Evolutionary conservation across 768 basidiomycete species (phyloP).

Genomic region (Leucogyrophana mollusca): DNA sequence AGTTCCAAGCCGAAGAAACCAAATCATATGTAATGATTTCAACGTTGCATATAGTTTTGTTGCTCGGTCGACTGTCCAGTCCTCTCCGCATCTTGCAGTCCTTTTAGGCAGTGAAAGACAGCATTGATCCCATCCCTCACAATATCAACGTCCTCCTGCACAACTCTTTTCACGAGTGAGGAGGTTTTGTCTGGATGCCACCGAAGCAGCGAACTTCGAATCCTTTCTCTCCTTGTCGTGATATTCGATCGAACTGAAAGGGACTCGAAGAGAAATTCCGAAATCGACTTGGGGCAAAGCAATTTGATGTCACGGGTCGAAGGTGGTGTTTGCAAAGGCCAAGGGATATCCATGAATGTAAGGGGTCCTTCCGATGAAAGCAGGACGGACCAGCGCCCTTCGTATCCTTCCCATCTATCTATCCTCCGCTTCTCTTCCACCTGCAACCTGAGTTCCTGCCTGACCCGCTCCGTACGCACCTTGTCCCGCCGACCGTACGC

Average conservation of each 20-base stretch:
- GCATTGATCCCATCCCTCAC: slow-evolving; percentile 47
- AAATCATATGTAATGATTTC: no score
- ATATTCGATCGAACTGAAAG: slow-evolving; percentile 40
- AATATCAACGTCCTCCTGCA: slow-evolving; percentile 40
- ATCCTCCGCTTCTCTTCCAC: slow-evolving; percentile 39
- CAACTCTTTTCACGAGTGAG: slow-evolving; percentile 39
- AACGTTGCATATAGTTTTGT: no score
- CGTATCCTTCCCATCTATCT: slow-evolving; percentile 53
- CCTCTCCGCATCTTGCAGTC: slow-evolving; percentile 32
- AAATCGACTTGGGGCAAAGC: slow-evolving; percentile 39
- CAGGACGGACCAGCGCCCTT: slow-evolving; percentile 47
- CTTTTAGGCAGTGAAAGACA: slow-evolving; percentile 37
- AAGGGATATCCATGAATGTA: slow-evolving; percentile 57
- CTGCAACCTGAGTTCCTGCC: slow-evolving; percentile 44
- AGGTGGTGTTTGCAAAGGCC: slow-evolving; percentile 45
- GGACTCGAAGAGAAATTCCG: slow-evolving; percentile 50
- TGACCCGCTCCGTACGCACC: slow-evolving; percentile 47
- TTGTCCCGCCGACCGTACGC: slow-evolving; percentile 46
- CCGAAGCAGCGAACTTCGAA: slow-evolving; percentile 59
- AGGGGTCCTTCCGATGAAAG: slow-evolving; percentile 27
- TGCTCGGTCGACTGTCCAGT: no score
- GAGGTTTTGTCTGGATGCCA: slow-evolving; percentile 72
- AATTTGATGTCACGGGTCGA: slow-evolving; percentile 21
- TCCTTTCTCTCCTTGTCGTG: slow-evolving; percentile 47
- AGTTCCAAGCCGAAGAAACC: no score